A percentile compares a stretch with the other conserved stretches of the same genome.
Evolutionary conservation across 345 rosid species (phyloP).

Genomic region (Nephelium lappaceum): DNA sequence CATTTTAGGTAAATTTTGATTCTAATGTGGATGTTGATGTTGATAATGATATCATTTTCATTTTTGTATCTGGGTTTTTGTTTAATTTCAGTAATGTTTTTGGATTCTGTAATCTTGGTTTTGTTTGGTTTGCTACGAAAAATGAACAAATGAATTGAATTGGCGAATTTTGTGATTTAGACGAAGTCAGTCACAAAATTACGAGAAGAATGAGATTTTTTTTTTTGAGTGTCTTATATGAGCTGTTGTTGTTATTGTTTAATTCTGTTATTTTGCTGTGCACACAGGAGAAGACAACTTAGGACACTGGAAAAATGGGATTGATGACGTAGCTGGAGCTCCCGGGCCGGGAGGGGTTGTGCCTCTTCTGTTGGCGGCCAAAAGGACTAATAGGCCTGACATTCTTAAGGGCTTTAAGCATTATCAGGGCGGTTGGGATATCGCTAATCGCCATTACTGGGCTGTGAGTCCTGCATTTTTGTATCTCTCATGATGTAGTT

Average conservation of each 20-base stretch:
- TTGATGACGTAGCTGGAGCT: slow-evolving; percentile 47
- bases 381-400: slow-evolving; percentile 87
- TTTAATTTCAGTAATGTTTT: slow-evolving; percentile 1
- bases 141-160: slow-evolving; percentile 5
- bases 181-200: neutral
- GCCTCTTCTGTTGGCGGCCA: slow-evolving; percentile 64
- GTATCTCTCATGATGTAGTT: neutral
- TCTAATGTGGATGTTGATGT: neutral
- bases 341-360: slow-evolving; percentile 55
- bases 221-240: neutral
- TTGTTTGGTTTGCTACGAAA: slow-evolving; percentile 2
- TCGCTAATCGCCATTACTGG: slow-evolving; percentile 90
- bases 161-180: slow-evolving; percentile 8
- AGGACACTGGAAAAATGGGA: slow-evolving; percentile 62
- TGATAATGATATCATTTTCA: neutral
- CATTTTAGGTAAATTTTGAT: slow-evolving; percentile 52
- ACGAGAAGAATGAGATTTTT: neutral
- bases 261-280: slow-evolving; percentile 7
- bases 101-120: slow-evolving; percentile 2
- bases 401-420: slow-evolving; percentile 66
- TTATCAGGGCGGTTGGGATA: slow-evolving; percentile 84
- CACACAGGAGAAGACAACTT: slow-evolving; percentile 53
- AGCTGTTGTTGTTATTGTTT: neutral
- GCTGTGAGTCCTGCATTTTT: slow-evolving; percentile 61
- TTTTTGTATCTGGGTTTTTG: slow-evolving; percentile 20